A percentile compares a stretch with the other conserved stretches of the same genome.
Conservation (phyloP, 352 stramenopile species). For the Chloridella minuta region DNA sequence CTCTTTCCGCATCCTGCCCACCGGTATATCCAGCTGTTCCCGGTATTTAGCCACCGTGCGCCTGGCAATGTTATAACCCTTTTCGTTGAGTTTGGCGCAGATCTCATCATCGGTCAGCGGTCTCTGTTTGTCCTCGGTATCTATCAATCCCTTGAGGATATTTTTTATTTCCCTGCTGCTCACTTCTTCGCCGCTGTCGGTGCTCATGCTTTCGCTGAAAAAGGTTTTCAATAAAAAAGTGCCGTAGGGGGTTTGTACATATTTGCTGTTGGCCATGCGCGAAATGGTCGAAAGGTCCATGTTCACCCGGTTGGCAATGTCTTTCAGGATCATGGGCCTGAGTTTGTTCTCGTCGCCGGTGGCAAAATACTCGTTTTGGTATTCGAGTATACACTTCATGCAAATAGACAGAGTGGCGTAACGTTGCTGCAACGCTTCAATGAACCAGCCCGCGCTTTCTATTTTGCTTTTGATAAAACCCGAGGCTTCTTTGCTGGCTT, state of each 20-base stretch:
- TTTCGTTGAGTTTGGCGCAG: neutral
- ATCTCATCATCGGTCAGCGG: neutral
- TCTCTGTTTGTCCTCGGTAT: neutral
- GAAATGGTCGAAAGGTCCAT: neutral
- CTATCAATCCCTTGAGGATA: neutral
- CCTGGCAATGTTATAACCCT: neutral
- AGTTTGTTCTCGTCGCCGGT: neutral
- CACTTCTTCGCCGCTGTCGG: neutral
- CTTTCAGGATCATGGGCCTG: neutral
- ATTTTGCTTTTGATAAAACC: neutral
- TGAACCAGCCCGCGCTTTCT: neutral
- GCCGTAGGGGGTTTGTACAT: neutral
- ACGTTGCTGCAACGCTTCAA: neutral
- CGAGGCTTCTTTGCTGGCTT: neutral
- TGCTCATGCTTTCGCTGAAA: neutral
- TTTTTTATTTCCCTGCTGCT: neutral
- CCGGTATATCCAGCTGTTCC: neutral
- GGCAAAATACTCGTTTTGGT: neutral
- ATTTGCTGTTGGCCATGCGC: neutral
- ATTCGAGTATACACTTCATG: neutral
- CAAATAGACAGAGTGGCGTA: neutral
- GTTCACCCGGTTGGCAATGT: neutral
- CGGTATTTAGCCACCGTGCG: neutral
- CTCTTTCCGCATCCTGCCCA: neutral
- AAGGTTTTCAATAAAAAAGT: neutral